These are phyloP conservation scores for Pyropia haitanensis DNA, from an alignment of 23 red algal species.

Conservation along the genomic window DNA sequence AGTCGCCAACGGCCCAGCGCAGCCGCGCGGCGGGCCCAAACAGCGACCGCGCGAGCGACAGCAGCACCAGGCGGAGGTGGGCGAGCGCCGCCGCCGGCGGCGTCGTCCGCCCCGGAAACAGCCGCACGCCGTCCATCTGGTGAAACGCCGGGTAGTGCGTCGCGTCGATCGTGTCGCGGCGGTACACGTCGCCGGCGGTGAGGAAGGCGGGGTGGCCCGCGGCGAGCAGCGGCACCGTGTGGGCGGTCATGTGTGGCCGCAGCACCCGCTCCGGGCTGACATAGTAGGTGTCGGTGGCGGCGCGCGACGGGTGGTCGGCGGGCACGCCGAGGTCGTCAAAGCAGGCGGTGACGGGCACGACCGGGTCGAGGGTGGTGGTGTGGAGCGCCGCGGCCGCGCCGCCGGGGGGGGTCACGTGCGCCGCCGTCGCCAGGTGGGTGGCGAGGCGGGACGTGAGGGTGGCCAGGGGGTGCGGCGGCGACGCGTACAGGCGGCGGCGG, in stretches of 20 bases:
- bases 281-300: constrained; percentile 90
- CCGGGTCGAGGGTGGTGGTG: constrained; percentile 22
- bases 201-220: constrained; percentile 55
- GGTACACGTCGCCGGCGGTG: constrained; percentile 85
- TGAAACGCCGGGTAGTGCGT: constrained; percentile 98
- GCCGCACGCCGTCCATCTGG: constrained; percentile 72
- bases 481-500: constrained; percentile 11
- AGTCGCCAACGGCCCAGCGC: constrained; percentile 81
- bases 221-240: constrained; percentile 44
- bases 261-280: constrained; percentile 42
- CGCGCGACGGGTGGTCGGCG: constrained; percentile 50
- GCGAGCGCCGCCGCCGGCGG: neutral
- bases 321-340: constrained; percentile 90
- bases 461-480: constrained; percentile 24
- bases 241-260: constrained; percentile 95
- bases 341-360: constrained; percentile 49
- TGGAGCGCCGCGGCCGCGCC: constrained; percentile 2
- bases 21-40: constrained; percentile 49
- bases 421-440: constrained; percentile 14
- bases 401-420: constrained; percentile 13
- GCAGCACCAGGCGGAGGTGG: constrained; percentile 31
- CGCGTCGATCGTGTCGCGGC: constrained; percentile 83
- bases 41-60: constrained; percentile 39
- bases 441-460: neutral
- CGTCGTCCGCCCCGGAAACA: constrained; percentile 15